Evolutionary conservation across 768 basidiomycete species (phyloP).

Genomic region (Porphyrellus cyaneotinctus): DNA sequence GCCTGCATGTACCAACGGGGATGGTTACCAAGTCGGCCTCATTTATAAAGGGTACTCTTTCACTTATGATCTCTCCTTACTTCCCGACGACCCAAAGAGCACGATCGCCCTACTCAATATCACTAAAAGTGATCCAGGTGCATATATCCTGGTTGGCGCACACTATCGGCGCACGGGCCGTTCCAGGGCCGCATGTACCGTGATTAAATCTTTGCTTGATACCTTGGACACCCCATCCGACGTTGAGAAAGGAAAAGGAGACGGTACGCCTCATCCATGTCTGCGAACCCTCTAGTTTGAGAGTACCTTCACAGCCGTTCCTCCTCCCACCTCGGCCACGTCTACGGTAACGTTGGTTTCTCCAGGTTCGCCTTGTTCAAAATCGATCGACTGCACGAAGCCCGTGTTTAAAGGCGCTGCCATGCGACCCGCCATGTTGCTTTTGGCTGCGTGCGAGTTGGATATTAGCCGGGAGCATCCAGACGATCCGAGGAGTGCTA

Average conservation of each 20-base stretch:
- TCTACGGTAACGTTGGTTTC: conserved; percentile 7
- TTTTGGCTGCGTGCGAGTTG: conserved; percentile 32
- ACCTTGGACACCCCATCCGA: conserved; percentile 4
- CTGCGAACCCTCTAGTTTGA: conserved; percentile 11
- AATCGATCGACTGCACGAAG: conserved; percentile 3
- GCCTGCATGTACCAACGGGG: background rate
- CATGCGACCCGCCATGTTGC: conserved; percentile 27
- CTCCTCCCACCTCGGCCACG: conserved; percentile 6
- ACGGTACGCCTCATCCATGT: conserved; percentile 24
- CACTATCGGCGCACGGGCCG: conserved; percentile 34
- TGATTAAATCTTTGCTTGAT: conserved; percentile 26
- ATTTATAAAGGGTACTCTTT: conserved; percentile 27
- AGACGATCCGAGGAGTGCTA: conserved; percentile 15
- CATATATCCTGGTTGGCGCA: conserved; percentile 29
- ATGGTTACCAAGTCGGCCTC: conserved; percentile 21
- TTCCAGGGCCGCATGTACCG: conserved; percentile 26
- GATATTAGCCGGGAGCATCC: conserved; percentile 29
- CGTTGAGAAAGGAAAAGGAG: conserved; percentile 19
- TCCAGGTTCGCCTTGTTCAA: conserved; percentile 6
- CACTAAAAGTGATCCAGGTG: conserved; percentile 31
- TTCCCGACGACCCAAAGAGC: conserved; percentile 29
- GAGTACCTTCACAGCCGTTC: conserved; percentile 11
- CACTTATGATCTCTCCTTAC: conserved; percentile 25
- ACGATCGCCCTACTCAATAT: conserved; percentile 24
- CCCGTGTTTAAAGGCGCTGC: conserved; percentile 13